Conservation (phyloP, 495 filamentous ascomycete genomes). For the Aspergillus conjunctus region DNA sequence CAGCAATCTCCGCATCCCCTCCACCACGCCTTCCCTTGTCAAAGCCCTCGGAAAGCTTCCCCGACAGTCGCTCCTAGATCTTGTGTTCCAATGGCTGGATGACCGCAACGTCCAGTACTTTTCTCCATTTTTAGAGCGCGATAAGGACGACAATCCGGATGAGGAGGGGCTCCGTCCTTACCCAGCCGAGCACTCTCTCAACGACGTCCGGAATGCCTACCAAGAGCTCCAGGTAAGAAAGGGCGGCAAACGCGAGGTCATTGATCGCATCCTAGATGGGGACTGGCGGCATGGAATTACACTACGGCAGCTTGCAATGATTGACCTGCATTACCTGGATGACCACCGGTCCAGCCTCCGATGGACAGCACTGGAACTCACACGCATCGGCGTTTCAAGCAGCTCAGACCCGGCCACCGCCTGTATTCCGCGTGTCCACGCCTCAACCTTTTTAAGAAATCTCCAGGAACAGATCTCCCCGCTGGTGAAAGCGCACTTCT, state of each 20-base stretch:
- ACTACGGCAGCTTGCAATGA: conserved; percentile 78
- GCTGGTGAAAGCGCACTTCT: conserved; percentile 78
- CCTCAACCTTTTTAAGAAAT: conserved; percentile 69
- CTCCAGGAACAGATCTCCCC: conserved; percentile 73
- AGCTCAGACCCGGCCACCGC: conserved; percentile 27
- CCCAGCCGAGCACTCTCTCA: conserved; percentile 60
- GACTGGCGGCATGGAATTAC: conserved; percentile 81
- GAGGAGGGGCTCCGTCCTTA: conserved; percentile 57
- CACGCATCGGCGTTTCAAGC: conserved; percentile 35
- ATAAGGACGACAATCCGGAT: conserved; percentile 27
- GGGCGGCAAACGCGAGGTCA: conserved; percentile 71
- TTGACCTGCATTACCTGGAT: conserved; percentile 75
- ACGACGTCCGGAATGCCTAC: conserved; percentile 66
- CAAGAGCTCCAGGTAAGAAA: conserved; percentile 55
- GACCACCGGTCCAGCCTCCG: conserved; percentile 70
- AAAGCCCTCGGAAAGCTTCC: conserved; percentile 70
- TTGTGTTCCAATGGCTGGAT: conserved; percentile 74
- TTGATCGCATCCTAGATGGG: conserved; percentile 74
- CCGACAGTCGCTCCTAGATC: conserved; percentile 65
- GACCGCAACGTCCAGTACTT: conserved; percentile 60
- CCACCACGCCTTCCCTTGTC: conserved; percentile 61
- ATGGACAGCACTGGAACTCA: conserved; percentile 72
- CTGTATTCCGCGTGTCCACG: conserved; percentile 71
- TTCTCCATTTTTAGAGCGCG: conserved; percentile 39
- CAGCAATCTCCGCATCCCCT: conserved; percentile 61